Percentiles rank a stretch among this genome's conserved stretches.
Conservation (phyloP, 768 basidiomycete species). For the Boletus reticuloceps region DNA sequence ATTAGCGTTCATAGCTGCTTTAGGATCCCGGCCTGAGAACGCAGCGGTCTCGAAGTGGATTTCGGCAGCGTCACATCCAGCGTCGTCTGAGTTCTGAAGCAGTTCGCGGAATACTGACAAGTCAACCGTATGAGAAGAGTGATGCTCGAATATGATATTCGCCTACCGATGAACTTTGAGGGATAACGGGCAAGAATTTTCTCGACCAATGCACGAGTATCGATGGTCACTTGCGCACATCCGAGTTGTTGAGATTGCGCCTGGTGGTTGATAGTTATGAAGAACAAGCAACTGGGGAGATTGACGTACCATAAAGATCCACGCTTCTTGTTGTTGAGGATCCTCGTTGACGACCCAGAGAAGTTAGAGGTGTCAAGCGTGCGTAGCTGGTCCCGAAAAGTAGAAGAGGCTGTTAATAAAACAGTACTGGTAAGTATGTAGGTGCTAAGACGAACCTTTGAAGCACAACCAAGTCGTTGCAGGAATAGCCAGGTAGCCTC, state of each 20-base stretch:
- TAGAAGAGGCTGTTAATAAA: too few species aligned
- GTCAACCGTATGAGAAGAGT: background rate
- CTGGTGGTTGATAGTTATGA: background rate
- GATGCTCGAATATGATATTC: background rate
- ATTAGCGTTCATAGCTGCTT: too few species aligned
- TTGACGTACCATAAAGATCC: background rate
- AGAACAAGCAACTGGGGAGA: background rate
- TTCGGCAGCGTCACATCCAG: background rate
- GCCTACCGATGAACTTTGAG: background rate
- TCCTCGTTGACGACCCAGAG: too few species aligned
- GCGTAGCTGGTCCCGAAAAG: too few species aligned
- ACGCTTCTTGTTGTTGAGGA: too few species aligned
- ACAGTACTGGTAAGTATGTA: too few species aligned
- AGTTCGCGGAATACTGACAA: background rate
- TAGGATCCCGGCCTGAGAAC: background rate
- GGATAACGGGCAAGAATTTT: constrained; percentile 1
- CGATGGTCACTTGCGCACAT: background rate
- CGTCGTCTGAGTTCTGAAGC: constrained; percentile 1
- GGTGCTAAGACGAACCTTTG: too few species aligned
- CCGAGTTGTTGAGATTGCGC: background rate
- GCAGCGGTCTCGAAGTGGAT: background rate
- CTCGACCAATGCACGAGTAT: background rate
- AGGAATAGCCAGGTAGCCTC: too few species aligned
- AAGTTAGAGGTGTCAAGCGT: too few species aligned
- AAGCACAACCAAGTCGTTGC: too few species aligned